Evolutionary conservation across 441 rosid species (phyloP).

Genomic region (Viola pubescens): DNA sequence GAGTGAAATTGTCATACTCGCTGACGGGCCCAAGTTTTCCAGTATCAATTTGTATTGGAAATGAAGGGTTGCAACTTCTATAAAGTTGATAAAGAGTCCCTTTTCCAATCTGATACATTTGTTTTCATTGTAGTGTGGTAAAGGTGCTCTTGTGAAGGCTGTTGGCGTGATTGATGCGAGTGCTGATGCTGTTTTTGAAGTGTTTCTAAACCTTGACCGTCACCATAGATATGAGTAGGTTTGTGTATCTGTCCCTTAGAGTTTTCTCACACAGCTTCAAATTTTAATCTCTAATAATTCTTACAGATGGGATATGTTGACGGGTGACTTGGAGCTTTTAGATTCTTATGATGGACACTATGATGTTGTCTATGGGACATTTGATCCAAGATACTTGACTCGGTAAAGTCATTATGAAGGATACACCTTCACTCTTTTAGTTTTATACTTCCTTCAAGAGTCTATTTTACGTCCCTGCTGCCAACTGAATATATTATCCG

Average conservation of each 20-base stretch:
- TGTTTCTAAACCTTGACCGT: slow-evolving; percentile 61
- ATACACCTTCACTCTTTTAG: background rate
- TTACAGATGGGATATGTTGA: slow-evolving; percentile 94
- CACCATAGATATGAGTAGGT: slow-evolving; percentile 90
- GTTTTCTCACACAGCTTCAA: slow-evolving; percentile 18
- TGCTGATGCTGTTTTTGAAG: slow-evolving; percentile 90
- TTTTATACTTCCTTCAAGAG: background rate
- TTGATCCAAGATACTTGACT: slow-evolving; percentile 74
- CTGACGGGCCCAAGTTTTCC: background rate
- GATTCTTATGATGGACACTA: slow-evolving; percentile 88
- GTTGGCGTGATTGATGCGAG: slow-evolving; percentile 82
- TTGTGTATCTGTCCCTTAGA: slow-evolving; percentile 16
- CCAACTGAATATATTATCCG: background rate
- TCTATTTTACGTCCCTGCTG: background rate
- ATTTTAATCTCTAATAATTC: slow-evolving; percentile 17
- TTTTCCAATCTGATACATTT: slow-evolving; percentile 13
- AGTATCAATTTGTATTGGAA: slow-evolving; percentile 1
- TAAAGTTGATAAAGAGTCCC: slow-evolving; percentile 10
- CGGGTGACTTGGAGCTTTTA: slow-evolving; percentile 80
- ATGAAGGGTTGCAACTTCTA: slow-evolving; percentile 8
- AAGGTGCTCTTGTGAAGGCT: slow-evolving; percentile 86
- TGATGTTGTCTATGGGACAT: slow-evolving; percentile 79
- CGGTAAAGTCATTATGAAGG: slow-evolving; percentile 41
- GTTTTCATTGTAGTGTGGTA: slow-evolving; percentile 48
- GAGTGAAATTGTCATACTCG: too few species aligned